phyloP scores from a whole-genome alignment of 495 filamentous ascomycete genomes.

The Terfezia claveryi region DNA sequence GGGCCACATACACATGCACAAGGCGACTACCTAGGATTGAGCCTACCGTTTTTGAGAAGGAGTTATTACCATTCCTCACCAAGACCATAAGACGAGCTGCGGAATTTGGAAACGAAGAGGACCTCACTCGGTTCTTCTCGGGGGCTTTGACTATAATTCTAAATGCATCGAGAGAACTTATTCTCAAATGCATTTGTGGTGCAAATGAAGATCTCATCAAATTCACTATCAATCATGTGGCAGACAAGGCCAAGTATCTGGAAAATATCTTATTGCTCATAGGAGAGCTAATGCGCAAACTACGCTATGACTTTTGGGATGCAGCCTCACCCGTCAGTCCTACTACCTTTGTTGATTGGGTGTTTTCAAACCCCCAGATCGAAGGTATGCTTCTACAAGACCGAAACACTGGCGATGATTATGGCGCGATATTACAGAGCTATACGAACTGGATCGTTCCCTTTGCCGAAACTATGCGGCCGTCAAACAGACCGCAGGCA shows the following conservation, averaged over 20 bases:
- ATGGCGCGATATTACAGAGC: conserved; percentile 12
- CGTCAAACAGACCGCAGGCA: conserved; percentile 13
- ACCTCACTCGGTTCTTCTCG: conserved; percentile 10
- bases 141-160: conserved; percentile 13
- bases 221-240: conserved; percentile 14
- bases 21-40: conserved; percentile 7
- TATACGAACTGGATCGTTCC: conserved; percentile 19
- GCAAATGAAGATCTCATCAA: conserved; percentile 18
- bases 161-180: conserved; percentile 11
- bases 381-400: neutral
- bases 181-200: conserved; percentile 17
- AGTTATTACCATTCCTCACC: conserved; percentile 9
- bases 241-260: conserved; percentile 11
- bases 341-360: conserved; percentile 12
- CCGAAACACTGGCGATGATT: neutral
- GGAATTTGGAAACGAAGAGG: conserved; percentile 3
- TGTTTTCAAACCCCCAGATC: conserved; percentile 6
- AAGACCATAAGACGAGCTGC: conserved; percentile 10
- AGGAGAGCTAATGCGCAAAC: conserved; percentile 14
- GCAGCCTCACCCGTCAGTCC: conserved; percentile 15
- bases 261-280: conserved; percentile 16
- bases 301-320: conserved; percentile 18
- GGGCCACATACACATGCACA: conserved; percentile 15
- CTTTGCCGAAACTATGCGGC: conserved; percentile 14
- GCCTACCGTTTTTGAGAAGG: conserved; percentile 10